A percentile compares a stretch with the other conserved stretches of the same genome.
Conservation (phyloP, 2,329 filamentous ascomycete species). For the Cladosporium colombiae region DNA sequence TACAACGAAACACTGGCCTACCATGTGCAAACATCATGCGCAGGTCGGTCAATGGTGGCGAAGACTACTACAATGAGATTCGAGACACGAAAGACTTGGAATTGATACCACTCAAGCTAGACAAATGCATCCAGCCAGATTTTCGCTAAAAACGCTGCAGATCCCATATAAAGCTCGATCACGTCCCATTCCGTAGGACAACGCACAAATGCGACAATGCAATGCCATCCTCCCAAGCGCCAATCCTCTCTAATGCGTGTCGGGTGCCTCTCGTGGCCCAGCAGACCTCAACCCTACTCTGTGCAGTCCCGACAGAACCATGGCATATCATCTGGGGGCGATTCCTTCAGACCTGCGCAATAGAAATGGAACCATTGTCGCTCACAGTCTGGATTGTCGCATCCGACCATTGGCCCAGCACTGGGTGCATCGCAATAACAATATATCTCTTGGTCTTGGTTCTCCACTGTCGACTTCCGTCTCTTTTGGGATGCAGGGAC, state of each 20-base stretch:
- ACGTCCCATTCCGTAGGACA: not conserved
- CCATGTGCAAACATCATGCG: not conserved
- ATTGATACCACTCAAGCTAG: not conserved
- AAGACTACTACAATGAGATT: not conserved
- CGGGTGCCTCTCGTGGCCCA: not conserved
- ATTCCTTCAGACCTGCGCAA: constrained; percentile 67
- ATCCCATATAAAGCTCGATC: constrained; percentile 2
- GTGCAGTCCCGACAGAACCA: constrained; percentile 32
- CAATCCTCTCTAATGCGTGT: not conserved
- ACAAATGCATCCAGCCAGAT: not conserved
- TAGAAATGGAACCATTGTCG: constrained; percentile 81
- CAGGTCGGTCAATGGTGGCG: not conserved
- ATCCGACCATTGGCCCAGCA: constrained; percentile 67
- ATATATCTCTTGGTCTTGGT: constrained; percentile 18
- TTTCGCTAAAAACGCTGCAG: constrained; percentile 9
- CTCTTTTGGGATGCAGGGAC: constrained; percentile 13
- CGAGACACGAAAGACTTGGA: not conserved
- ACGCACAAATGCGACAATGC: constrained; percentile 1
- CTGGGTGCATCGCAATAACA: constrained; percentile 19
- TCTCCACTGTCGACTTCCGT: constrained; percentile 13
- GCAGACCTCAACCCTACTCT: not conserved
- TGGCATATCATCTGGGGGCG: constrained; percentile 47
- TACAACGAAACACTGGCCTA: not conserved
- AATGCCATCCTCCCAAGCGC: not conserved
- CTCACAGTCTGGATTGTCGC: constrained; percentile 73